Conservation (phyloP, 495 filamentous ascomycete species). For the Platismatia glauca region DNA sequence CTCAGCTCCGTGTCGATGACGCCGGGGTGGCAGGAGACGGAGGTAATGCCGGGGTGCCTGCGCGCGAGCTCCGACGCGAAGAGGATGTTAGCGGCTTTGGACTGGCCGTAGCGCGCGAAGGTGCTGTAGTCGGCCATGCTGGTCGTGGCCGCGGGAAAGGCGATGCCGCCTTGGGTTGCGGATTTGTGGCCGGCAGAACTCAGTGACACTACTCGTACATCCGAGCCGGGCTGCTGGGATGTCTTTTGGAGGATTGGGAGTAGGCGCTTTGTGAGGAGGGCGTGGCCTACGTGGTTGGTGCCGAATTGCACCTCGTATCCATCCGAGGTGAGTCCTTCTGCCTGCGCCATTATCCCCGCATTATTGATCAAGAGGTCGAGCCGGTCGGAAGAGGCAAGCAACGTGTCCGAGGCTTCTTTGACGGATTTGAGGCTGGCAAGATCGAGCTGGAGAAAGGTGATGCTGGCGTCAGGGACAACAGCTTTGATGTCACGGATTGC, state of each 20-base stretch:
- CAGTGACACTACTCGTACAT: constrained; percentile 38
- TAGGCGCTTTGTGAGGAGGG: constrained; percentile 53
- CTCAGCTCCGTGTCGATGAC: constrained; percentile 47
- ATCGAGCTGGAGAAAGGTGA: constrained; percentile 44
- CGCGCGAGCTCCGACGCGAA: constrained; percentile 41
- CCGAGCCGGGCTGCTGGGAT: constrained; percentile 25
- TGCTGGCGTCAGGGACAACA: constrained; percentile 35
- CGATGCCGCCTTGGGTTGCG: constrained; percentile 21
- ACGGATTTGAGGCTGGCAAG: constrained; percentile 46
- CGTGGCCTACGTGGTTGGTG: constrained; percentile 64
- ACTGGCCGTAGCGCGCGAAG: constrained; percentile 45
- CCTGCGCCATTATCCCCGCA: constrained; percentile 56
- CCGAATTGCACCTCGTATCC: constrained; percentile 66
- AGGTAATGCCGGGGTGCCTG: constrained; percentile 37
- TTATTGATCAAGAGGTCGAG: constrained; percentile 64
- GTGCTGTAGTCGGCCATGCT: constrained; percentile 32
- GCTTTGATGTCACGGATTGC: constrained; percentile 44
- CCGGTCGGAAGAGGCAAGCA: constrained; percentile 38
- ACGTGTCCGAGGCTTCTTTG: constrained; percentile 37
- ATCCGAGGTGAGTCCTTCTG: constrained; percentile 41
- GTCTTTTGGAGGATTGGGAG: constrained; percentile 42
- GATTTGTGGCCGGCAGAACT: constrained; percentile 34
- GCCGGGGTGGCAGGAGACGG: constrained; percentile 42
- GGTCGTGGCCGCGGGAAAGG: constrained; percentile 26
- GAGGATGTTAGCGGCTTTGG: constrained; percentile 53